Conservation (phyloP, 2,329 filamentous ascomycete genomes). For the Stenocarpella maydis region DNA sequence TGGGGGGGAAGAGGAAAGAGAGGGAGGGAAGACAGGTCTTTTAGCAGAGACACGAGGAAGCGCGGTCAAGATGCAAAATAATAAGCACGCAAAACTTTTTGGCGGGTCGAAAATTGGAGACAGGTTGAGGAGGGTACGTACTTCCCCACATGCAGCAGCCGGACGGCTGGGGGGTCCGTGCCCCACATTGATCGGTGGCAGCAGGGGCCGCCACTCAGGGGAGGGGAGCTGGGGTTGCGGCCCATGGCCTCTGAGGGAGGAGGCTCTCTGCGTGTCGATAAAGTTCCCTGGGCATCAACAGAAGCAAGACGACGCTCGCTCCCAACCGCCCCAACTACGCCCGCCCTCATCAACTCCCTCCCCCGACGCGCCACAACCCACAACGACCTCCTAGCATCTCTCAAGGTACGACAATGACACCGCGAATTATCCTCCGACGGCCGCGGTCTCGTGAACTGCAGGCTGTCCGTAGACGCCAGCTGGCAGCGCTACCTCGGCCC, state of each 20-base stretch:
- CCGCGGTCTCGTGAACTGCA: too few species aligned
- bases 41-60: background rate
- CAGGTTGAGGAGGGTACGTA: background rate
- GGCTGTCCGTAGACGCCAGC: background rate
- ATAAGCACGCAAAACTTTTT: slow-evolving; percentile 29
- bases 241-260: slow-evolving; percentile 7
- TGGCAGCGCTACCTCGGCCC: background rate
- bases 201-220: slow-evolving; percentile 16
- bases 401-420: background rate
- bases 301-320: slow-evolving; percentile 1
- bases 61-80: slow-evolving; percentile 4
- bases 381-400: background rate
- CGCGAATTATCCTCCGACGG: background rate
- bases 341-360: background rate
- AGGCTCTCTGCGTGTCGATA: slow-evolving; percentile 18
- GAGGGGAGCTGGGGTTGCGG: slow-evolving; percentile 26
- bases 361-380: background rate
- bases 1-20: background rate
- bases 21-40: background rate
- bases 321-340: background rate
- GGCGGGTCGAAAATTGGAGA: slow-evolving; percentile 29
- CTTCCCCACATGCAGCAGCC: slow-evolving; percentile 27
- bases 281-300: slow-evolving; percentile 6
- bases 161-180: slow-evolving; percentile 11
- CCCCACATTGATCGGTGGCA: slow-evolving; percentile 18